A percentile compares a stretch with the other conserved stretches of the same genome.
phyloP scores from a whole-genome alignment of 1,139 yeast genomes.

The Tardiomyces digboiensis region DNA sequence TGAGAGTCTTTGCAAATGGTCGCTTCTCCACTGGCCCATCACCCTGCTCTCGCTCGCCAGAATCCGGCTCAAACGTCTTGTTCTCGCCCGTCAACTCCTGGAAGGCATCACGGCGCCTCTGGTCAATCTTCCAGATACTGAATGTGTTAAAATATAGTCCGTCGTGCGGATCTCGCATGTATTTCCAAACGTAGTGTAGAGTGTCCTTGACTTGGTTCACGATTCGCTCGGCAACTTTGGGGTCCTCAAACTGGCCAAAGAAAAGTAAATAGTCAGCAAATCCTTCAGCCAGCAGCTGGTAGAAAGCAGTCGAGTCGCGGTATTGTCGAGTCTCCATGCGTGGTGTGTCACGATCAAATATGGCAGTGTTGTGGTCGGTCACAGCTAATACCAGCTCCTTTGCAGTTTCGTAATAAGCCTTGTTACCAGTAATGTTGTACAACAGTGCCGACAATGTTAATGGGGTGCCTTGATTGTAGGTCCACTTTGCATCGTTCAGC shows the following conservation, averaged over 20 bases:
- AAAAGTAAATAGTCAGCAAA: constrained; percentile 53
- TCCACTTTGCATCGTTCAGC: constrained; percentile 47
- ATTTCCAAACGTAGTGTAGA: constrained; percentile 32
- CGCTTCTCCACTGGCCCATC: constrained; percentile 31
- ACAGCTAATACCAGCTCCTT: constrained; percentile 52
- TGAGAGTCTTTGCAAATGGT: constrained; percentile 44
- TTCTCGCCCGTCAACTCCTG: constrained; percentile 46
- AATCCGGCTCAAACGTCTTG: constrained; percentile 43
- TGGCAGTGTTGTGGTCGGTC: constrained; percentile 43
- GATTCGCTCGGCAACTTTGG: constrained; percentile 15
- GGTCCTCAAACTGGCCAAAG: constrained; percentile 36
- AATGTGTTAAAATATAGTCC: constrained; percentile 55
- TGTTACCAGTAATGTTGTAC: constrained; percentile 43
- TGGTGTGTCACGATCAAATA: constrained; percentile 56
- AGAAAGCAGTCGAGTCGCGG: constrained; percentile 56
- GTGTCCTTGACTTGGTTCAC: constrained; percentile 20
- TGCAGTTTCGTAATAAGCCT: constrained; percentile 48
- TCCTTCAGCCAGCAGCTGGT: constrained; percentile 59
- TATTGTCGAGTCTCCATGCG: constrained; percentile 48
- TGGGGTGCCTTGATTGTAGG: constrained; percentile 65
- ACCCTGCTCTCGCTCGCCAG: constrained; percentile 37
- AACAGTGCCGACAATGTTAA: constrained; percentile 46
- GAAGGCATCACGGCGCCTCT: constrained; percentile 43
- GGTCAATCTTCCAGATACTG: constrained; percentile 49
- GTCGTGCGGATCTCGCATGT: constrained; percentile 47